Evolutionary conservation across 2,329 filamentous ascomycete species (phyloP), one percentile per base, ranked within the genome.

Genomic region (Fusarium mangiferae): DNA sequence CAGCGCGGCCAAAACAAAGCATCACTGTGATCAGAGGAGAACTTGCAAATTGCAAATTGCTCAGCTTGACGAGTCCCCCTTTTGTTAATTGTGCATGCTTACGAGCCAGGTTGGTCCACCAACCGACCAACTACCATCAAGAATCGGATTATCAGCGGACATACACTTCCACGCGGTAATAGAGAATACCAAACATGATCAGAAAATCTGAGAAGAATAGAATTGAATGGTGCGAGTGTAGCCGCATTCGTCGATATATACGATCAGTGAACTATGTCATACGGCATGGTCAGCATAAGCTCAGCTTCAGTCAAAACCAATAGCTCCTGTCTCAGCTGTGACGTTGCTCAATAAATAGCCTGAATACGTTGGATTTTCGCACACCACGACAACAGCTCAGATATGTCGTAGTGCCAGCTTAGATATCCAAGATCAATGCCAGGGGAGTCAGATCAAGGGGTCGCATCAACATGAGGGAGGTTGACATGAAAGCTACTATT

Each of bases 281-380:
- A 17, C 24, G 13, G 26, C 10, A 60, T 45, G 30, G 24, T 13
- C 14, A 20, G 39, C 30, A 48, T 48, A 54, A 51, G n/a, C 45
- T 58, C 51, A 55, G 62, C 62, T 67, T 52, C 36, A 36, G 48
- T 36, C 15, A 28, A 22, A 44, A 15, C 26, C 9, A 41, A 39
- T 39, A 56, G 51, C 52, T 70, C 20, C 56, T 13, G 35, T 56
- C 49, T 48, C 44, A 48, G 48, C 36, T 10, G 28, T 49, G 28
- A 24, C 26, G 22, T 30, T 33, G n/a, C 66, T 65, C 48, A 70
- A 45, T 41, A 64, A 70, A 45, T 41, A 64, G 22, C 51, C 35
- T 20, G 35, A 14, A 39, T 17, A 11, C 56, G 57, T 44, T 24
- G n/a, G n/a, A 44, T 30, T 7, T 42, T 52, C 26, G 22, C 17